Evolutionary conservation across 2,329 filamentous ascomycete species (phyloP), one percentile per base, ranked within the genome.

Genomic region (Fusarium siculi): DNA sequence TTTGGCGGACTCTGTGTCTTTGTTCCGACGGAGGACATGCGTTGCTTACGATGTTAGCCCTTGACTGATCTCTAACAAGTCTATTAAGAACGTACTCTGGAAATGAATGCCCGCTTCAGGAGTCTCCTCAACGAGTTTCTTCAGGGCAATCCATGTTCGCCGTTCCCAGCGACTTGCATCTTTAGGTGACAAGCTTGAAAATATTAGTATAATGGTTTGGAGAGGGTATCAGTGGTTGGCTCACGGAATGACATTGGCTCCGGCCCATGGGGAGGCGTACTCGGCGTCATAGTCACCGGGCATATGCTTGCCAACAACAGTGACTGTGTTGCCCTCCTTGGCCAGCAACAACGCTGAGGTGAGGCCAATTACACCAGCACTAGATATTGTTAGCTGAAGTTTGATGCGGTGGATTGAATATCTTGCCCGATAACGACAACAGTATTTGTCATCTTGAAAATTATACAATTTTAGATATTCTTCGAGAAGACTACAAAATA

Each of bases 201-300:
- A 0, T 19, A 2, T 72, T 7, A 72, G 44, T 28, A 8, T 1
- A 11, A 0, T 37, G 3, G 2, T 1, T 4, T 15, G 12, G 12
- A 15, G 0, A 15, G 0, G 15, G 18, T 10, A 8, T 1, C 0
- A 4, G 30, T 6, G 1, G 6, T 5, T 21, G 21, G 85, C 90
- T 70, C 77, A 93, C 91, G 93, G 94, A 60, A 92, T 81, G 77
- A 91, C 91, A 78, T 96, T 96, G 69, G 94, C 94, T 21, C 94
- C 94, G 4, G 94, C 94, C 93, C 93, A 97, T 1, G 94, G 94
- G 5, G 93, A 97, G 2, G 93, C 92, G 80, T 97, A 98, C 84
- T 97, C 93, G 72, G 95, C 92, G 74, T 96, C 93, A 81, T 95
- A 96, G 84, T 98, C 95, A 32, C 95, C 95, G 0, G 95, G 95